Evolutionary conservation across 768 basidiomycete species (phyloP).

Genomic region (Rhodotorula sphaerocarpa): DNA sequence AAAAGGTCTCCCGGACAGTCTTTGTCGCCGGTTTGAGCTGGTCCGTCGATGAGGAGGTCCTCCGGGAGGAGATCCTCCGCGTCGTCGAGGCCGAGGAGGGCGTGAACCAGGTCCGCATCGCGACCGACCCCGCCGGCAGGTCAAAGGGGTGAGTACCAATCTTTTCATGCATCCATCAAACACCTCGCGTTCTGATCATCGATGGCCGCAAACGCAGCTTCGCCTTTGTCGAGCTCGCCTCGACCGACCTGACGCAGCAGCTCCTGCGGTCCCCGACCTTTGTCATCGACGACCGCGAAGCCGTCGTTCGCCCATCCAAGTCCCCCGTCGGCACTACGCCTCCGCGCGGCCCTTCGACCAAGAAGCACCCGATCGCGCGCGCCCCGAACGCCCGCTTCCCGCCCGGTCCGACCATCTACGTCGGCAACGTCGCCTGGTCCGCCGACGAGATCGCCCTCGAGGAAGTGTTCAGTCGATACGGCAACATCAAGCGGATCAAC

Average conservation of each 20-base stretch:
- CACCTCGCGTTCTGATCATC: neutral
- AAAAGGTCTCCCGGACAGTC: conserved; percentile 56
- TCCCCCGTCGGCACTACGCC: conserved; percentile 44
- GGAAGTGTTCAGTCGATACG: conserved; percentile 80
- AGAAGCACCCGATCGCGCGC: neutral
- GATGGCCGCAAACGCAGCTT: conserved; percentile 14
- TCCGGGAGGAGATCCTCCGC: conserved; percentile 76
- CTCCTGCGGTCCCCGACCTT: conserved; percentile 65
- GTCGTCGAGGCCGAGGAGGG: conserved; percentile 60
- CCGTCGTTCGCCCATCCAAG: conserved; percentile 71
- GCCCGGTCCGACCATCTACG: conserved; percentile 54
- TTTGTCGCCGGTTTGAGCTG: conserved; percentile 91
- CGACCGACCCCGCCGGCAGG: conserved; percentile 18
- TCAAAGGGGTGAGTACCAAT: conserved; percentile 19
- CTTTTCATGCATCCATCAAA: neutral
- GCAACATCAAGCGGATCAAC: conserved; percentile 64
- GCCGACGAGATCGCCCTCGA: conserved; percentile 73
- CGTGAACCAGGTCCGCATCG: conserved; percentile 39
- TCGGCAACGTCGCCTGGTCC: conserved; percentile 79
- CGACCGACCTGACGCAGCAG: conserved; percentile 48
- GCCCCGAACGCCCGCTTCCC: conserved; percentile 33
- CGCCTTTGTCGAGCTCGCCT: conserved; percentile 43
- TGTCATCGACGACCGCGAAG: conserved; percentile 81
- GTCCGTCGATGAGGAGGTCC: conserved; percentile 92
- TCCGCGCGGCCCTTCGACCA: conserved; percentile 5